Evolutionary conservation across 2,329 filamentous ascomycete species (phyloP), one percentile per base, ranked within the genome.

Genomic region (Aspergillus unguis): DNA sequence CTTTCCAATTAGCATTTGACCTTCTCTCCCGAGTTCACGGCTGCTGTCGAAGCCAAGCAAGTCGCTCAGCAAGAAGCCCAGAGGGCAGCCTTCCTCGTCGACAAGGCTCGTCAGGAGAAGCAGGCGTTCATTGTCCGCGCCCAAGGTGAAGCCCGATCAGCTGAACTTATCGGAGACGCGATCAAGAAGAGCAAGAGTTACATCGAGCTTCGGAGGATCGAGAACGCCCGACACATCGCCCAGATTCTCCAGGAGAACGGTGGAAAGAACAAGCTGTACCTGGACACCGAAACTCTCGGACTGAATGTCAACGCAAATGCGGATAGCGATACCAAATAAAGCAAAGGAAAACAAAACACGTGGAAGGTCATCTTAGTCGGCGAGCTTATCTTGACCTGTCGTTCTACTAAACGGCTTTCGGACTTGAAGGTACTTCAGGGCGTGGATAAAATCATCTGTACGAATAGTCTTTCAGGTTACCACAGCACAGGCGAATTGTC

Each of bases 181-280:
- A 95, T 99, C 85, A 99, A 97, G 89, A 99, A 97, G 87, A 95
- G 83, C 80, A 88, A 92, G 77, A 88, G 90, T 60, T 99, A 99
- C 73, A 85, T 99, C 59, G 94, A 97, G 76, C 83, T 99, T 70
- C 90, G 95, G 77, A 94, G 95, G 81, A 95, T 99, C 66, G 94
- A 99, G 79, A 99, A 96, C 67, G 94, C 94, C 5, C 83, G 90
- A 62, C 82, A 84, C 52, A 95, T 99, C 74, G 94, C 94, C n/a
- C 75, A 81, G 63, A 86, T 95, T 63, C 73, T 99, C 65, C 90
- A 96, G 74, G 90, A 95, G 73, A 82, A 81, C 53, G 88, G 89
- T 55, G 86, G 89, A 71, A 86, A 85, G 78, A 99, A 99, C 80
- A 94, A 94, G 77, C 80, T 99, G 64, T 90, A 96, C 75, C 81